Evolutionary conservation across 192 early-diverging fungal species (phyloP).

Genomic region (Coemansia sp.): DNA sequence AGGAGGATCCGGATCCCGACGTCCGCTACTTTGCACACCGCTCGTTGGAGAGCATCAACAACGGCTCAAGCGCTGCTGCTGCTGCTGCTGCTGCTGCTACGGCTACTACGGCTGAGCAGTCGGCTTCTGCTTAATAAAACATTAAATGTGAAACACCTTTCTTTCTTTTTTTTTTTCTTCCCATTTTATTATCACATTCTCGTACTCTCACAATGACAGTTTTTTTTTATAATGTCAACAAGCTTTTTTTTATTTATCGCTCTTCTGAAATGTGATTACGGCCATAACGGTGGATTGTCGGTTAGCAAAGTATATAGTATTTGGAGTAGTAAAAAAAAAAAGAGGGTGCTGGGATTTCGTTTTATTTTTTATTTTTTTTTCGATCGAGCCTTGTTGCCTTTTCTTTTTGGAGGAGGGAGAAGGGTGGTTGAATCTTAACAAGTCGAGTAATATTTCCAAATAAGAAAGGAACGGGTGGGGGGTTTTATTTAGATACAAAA

Average conservation of each 20-base stretch:
- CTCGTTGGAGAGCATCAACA: slow-evolving; percentile 56
- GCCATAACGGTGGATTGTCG: neutral
- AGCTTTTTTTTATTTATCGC: neutral
- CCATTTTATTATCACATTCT: too few relatives aligned
- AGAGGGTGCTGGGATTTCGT: too few relatives aligned
- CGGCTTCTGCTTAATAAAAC: neutral
- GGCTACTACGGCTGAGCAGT: neutral
- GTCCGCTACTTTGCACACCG: slow-evolving; percentile 90
- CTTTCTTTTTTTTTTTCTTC: too few relatives aligned
- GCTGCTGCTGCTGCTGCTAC: neutral
- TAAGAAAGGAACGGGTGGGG: too few relatives aligned
- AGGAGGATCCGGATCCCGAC: slow-evolving; percentile 88
- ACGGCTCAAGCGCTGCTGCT: neutral
- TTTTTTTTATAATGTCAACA: too few relatives aligned
- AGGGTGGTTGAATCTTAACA: too few relatives aligned
- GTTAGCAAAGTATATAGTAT: neutral
- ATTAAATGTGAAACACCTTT: too few relatives aligned
- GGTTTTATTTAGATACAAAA: neutral
- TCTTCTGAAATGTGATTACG: neutral
- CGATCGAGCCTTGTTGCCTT: too few relatives aligned
- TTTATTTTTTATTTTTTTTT: too few relatives aligned
- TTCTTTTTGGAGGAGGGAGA: too few relatives aligned
- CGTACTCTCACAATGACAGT: too few relatives aligned
- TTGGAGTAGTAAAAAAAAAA: neutral
- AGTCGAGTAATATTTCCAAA: too few relatives aligned